Evolutionary conservation across 495 filamentous ascomycete genomes (phyloP).

Genomic region (Cercophora sp.): DNA sequence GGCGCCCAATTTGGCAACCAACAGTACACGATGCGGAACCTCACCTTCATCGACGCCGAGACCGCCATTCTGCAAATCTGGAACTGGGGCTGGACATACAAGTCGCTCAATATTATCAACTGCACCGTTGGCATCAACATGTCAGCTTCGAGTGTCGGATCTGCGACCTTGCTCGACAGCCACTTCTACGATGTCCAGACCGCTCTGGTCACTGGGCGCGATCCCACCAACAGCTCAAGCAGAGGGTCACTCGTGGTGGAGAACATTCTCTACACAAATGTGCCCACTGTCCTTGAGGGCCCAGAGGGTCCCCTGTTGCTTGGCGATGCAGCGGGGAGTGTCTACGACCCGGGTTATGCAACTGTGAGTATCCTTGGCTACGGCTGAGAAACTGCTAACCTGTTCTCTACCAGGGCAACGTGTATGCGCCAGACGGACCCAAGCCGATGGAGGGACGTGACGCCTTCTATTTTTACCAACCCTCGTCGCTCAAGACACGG

Average conservation of each 20-base stretch:
- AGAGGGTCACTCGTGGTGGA: not conserved
- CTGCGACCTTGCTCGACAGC: constrained; percentile 3
- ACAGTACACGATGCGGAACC: constrained; percentile 82
- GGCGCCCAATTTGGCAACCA: constrained; percentile 83
- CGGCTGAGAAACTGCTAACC: too few species aligned
- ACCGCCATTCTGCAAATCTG: constrained; percentile 86
- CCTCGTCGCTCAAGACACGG: not conserved
- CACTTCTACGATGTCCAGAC: not conserved
- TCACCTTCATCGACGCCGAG: constrained; percentile 78
- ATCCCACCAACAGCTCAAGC: constrained; percentile 2
- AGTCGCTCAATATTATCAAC: constrained; percentile 69
- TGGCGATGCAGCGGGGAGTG: not conserved
- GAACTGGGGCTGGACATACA: constrained; percentile 86
- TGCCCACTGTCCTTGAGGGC: not conserved
- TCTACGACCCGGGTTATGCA: constrained; percentile 2
- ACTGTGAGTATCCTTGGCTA: not conserved
- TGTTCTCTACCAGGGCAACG: not conserved
- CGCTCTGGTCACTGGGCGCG: not conserved
- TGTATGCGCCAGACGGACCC: constrained; percentile 2
- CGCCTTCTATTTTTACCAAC: not conserved
- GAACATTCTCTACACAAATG: not conserved
- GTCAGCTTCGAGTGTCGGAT: not conserved
- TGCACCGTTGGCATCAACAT: constrained; percentile 67
- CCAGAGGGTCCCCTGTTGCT: not conserved
- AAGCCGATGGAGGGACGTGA: constrained; percentile 1